Base-by-base conservation (phyloP, 2,329 filamentous ascomycete genomes). In the Diaporthe sp. region DNA sequence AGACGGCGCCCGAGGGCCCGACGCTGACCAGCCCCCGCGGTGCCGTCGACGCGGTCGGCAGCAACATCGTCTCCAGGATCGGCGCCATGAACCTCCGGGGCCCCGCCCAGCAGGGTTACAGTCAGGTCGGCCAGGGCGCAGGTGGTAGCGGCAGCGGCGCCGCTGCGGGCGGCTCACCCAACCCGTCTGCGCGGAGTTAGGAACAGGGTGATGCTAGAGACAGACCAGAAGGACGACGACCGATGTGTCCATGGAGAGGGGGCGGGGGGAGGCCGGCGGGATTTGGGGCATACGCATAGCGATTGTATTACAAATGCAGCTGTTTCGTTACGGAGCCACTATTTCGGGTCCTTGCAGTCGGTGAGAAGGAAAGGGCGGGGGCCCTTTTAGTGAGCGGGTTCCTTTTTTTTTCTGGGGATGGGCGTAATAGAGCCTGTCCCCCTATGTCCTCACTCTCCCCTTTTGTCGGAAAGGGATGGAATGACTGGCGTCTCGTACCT, bases 21-120 rank as follows among this genome's bases (percentile, higher is more conserved):
- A 95, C 93, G 17, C 84, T 99, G 77, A 91, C 95, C 34, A 95
- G 94, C 47, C 97, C 97, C 0, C 91, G 95, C 76, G 96, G 96
- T 0, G 96, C 96, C 0, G 96, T 98, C 3, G 96, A 98, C 84
- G 96, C 95, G 0, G 95, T 98, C 1, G 96, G 96, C 0, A 96
- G 93, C 84, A 96, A 96, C 78, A 92, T 98, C 71, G 95, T 98
- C 28, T 94, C 94, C 77, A 90, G 96, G 42, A 97, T 98, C 80
- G 95, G 95, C 9, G 94, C 93, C 75, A 91, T 97, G 77, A 95
- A 94, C 81, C 86, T 97, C 60, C 87, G 93, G 22, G 90, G 90
- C 25, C 73, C 73, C 15, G 73, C 49, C 8, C 65, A 74, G 57
- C 72, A 58, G 31, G 53, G 65, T 25, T 57, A 47, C 34, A 57